A percentile compares a stretch with the other conserved stretches of the same genome.
These are phyloP conservation scores for Blastomyces silverae DNA, from an alignment of 2,329 filamentous ascomycete species.

Conservation along the genomic window DNA sequence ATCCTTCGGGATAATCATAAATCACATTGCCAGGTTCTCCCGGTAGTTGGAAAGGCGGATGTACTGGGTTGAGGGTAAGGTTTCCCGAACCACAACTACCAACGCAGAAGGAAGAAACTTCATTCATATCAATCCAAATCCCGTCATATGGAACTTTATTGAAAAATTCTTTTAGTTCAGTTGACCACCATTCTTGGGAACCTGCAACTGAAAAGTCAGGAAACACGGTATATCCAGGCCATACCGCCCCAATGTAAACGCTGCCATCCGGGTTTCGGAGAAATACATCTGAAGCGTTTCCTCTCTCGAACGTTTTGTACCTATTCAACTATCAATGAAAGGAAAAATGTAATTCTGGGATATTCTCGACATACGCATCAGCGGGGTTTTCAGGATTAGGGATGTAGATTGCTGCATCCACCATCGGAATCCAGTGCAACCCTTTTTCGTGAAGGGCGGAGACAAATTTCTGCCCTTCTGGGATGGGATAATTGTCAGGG, in stretches of 20 bases:
- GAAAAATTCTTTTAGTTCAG: conserved; percentile 48
- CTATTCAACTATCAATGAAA: conserved; percentile 37
- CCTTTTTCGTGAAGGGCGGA: conserved; percentile 47
- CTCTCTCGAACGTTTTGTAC: conserved; percentile 48
- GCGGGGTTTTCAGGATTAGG: conserved; percentile 63
- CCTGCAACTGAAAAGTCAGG: conserved; percentile 56
- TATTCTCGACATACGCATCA: conserved; percentile 51
- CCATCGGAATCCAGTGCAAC: conserved; percentile 56
- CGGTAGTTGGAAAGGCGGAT: conserved; percentile 58
- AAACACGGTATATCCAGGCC: conserved; percentile 56
- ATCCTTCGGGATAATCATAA: conserved; percentile 60
- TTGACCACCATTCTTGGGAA: conserved; percentile 54
- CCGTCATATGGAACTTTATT: conserved; percentile 50
- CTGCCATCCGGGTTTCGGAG: conserved; percentile 51
- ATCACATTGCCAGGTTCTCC: conserved; percentile 57
- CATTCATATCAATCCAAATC: conserved; percentile 57
- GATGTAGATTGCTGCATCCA: conserved; percentile 61
- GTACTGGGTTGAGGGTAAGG: conserved; percentile 59
- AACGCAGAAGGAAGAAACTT: conserved; percentile 59
- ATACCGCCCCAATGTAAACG: conserved; percentile 50
- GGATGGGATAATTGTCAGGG: conserved; percentile 46
- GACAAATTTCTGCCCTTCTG: conserved; percentile 48
- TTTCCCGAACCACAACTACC: conserved; percentile 64
- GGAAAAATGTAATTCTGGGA: conserved; percentile 10
- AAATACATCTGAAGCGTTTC: conserved; percentile 46